phyloP scores from a whole-genome alignment of 257 asterid species.

The Penstemon barbatus region DNA sequence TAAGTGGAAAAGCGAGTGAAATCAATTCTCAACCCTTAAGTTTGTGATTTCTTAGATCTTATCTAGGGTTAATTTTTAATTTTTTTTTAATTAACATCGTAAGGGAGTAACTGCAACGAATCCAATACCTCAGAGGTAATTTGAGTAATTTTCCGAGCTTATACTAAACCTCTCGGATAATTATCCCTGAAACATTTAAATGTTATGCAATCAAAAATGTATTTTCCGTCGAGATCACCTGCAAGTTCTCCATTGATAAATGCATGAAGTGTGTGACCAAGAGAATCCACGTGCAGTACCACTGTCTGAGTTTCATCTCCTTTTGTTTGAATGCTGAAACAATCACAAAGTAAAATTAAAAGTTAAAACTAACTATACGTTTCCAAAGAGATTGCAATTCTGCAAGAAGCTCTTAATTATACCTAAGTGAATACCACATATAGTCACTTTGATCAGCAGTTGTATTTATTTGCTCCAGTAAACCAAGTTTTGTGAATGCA shows the following conservation, averaged over 20 bases:
- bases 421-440: conserved; percentile 87
- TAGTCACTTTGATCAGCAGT: conserved; percentile 83
- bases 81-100: too few species aligned
- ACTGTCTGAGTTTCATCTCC: conserved; percentile 39
- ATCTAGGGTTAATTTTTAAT: too few species aligned
- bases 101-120: too few species aligned
- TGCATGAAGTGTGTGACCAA: conserved; percentile 71
- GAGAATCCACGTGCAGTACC: conserved; percentile 64
- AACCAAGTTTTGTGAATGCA: conserved; percentile 55
- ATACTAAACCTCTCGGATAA: too few species aligned
- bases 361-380: background rate
- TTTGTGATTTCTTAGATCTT: too few species aligned
- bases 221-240: conserved; percentile 39
- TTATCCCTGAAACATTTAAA: too few species aligned
- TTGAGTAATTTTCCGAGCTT: too few species aligned
- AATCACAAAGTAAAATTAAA: conserved; percentile 11
- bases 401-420: conserved; percentile 8
- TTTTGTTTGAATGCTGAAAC: conserved; percentile 51
- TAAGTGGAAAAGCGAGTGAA: too few species aligned
- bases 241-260: conserved; percentile 71
- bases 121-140: too few species aligned
- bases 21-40: too few species aligned
- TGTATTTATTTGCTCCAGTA: conserved; percentile 80
- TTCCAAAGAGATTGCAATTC: background rate
- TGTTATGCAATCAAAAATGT: too few species aligned